Evolutionary conservation across 2,329 filamentous ascomycete genomes (phyloP), one percentile per base, ranked within the genome.

Genomic region (Fusarium sarcochroum): DNA sequence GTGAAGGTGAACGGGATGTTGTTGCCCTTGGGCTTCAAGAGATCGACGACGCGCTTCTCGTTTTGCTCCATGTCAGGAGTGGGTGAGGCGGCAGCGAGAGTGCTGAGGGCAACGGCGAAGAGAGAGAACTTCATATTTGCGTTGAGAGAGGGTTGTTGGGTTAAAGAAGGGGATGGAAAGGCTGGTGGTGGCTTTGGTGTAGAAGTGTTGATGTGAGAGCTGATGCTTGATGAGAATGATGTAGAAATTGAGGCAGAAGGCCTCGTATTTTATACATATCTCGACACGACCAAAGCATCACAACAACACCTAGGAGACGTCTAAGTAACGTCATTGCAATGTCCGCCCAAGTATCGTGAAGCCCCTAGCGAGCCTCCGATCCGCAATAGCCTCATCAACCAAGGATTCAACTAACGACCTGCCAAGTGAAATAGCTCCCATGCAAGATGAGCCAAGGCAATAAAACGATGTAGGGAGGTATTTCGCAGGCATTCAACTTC

Each of bases 1-100:
- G 85, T 85, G 78, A 86, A 87, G 63, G 59, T 49, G 63, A 79
- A 79, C 4, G 76, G 76, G 20, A 61, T 30, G 32, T 38, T 52
- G 27, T 35, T 51, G 25, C 53, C 46, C 55, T 55, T 63, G 23
- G 62, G 67, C 63, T 71, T 68, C 8, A 70, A 48, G 18, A 69
- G 65, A 18, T 60, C 60, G 9, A 74, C 59, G 30, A 38, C 15
- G 14, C 64, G 57, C 35, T 72, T 71, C 23, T 66, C 58, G 7
- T 66, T 58, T 21, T 73, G 58, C 55, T 71, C 65, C 44, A 61
- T 48, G 34, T 69, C 63, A 32, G 69, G 63, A 38, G 72, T 64
- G 21, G 74, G 74, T 21, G 63, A 67, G 40, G 73, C 69, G 15
- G 59, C 32, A 45, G 71, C 63, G 15, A 74, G 42, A 55, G 68